phyloP scores from a whole-genome alignment of 108 stramenopile genomes.

The Pseudonitzschia delicatissima region DNA sequence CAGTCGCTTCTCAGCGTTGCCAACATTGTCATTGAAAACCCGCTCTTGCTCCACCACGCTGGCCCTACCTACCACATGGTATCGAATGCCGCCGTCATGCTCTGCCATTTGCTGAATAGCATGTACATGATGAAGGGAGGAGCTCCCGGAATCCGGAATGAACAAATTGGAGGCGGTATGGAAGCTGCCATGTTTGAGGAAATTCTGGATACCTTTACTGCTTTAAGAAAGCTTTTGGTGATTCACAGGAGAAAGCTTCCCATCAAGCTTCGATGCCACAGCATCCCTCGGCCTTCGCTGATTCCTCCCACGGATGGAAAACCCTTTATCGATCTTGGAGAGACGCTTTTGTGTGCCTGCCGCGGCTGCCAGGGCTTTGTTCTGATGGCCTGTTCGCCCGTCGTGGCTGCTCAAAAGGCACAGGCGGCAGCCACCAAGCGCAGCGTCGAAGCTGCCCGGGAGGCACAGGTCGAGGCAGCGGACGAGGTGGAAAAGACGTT shows the following conservation, averaged over 20 bases:
- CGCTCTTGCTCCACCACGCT: constrained; percentile 68
- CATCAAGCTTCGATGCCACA: constrained; percentile 77
- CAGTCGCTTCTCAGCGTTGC: constrained; percentile 73
- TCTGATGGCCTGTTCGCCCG: constrained; percentile 86
- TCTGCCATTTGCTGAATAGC: constrained; percentile 84
- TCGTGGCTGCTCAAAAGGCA: constrained; percentile 81
- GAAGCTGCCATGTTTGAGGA: constrained; percentile 81
- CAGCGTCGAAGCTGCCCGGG: constrained; percentile 35
- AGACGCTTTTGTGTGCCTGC: constrained; percentile 75
- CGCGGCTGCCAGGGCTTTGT: constrained; percentile 90
- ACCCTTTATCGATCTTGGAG: constrained; percentile 76
- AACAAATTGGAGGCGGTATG: constrained; percentile 40
- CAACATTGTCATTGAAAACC: constrained; percentile 80
- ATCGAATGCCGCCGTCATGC: constrained; percentile 70
- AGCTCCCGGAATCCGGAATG: constrained; percentile 14
- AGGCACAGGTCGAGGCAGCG: constrained; percentile 39
- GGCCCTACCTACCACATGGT: constrained; percentile 88
- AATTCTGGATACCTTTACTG: constrained; percentile 73
- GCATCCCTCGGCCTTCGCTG: constrained; percentile 70
- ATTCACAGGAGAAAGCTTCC: constrained; percentile 79
- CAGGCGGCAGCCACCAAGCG: constrained; percentile 31
- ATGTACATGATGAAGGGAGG: constrained; percentile 62
- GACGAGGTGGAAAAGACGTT: constrained; percentile 66
- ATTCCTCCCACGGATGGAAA: constrained; percentile 37
- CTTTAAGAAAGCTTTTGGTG: constrained; percentile 68